These are phyloP conservation scores for Saccharomycopsis fermentans DNA, from an alignment of 805 yeast genomes.

Conservation along the genomic window DNA sequence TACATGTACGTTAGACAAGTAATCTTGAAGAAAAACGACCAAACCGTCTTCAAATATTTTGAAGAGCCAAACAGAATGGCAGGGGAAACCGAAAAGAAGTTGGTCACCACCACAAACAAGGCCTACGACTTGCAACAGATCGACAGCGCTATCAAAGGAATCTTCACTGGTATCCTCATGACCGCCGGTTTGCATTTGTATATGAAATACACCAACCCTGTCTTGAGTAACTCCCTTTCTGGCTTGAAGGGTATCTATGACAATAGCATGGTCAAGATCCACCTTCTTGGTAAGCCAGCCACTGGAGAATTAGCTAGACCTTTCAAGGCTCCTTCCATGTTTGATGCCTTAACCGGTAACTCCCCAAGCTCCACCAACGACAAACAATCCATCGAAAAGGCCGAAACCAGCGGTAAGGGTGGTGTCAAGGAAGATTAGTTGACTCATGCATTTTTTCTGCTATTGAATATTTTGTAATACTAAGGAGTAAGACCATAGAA, in stretches of 20 bases:
- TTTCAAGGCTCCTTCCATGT: conserved; percentile 77
- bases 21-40: conserved; percentile 70
- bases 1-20: conserved; percentile 54
- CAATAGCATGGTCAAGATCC: conserved; percentile 83
- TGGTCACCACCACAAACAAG: conserved; percentile 84
- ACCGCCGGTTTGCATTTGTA: conserved; percentile 97
- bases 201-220: conserved; percentile 95
- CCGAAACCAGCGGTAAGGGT: conserved; percentile 77
- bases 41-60: conserved; percentile 85
- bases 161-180: conserved; percentile 87
- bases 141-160: conserved; percentile 66
- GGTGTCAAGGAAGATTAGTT: conserved; percentile 78
- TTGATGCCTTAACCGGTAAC: conserved; percentile 37
- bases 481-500: neutral
- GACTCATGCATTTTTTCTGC: neutral
- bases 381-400: conserved; percentile 74
- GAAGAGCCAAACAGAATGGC: conserved; percentile 73
- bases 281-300: conserved; percentile 73
- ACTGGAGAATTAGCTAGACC: conserved; percentile 93
- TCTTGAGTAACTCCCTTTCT: conserved; percentile 86
- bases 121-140: conserved; percentile 91
- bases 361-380: conserved; percentile 53
- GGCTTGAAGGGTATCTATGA: conserved; percentile 87
- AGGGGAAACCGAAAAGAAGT: conserved; percentile 61
- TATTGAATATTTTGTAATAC: neutral